Conservation (phyloP, 1,139 yeast species). For the Hyphopichia fennica region DNA sequence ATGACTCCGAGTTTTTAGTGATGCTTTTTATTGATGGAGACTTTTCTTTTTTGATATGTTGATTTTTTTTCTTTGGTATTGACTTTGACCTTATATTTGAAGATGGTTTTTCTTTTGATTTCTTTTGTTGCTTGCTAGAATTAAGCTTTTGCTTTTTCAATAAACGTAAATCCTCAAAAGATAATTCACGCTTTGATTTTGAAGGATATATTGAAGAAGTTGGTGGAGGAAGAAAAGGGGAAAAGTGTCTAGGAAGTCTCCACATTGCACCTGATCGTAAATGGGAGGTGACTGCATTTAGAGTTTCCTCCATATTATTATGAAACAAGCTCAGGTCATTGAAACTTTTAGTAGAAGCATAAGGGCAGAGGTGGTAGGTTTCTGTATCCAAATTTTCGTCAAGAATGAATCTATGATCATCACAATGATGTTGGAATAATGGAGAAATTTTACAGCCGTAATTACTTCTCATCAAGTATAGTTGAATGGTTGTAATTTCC, state of each 20-base stretch:
- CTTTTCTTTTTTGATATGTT: too few relatives aligned
- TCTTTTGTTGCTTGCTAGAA: not conserved
- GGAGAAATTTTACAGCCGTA: slow-evolving; percentile 3
- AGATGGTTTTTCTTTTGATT: not conserved
- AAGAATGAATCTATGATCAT: slow-evolving; percentile 3
- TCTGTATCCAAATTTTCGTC: slow-evolving; percentile 1
- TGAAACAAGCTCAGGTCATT: not conserved
- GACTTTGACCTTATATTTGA: not conserved
- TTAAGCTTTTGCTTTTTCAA: not conserved
- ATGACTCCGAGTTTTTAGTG: too few relatives aligned
- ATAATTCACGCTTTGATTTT: not conserved
- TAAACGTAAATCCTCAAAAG: not conserved
- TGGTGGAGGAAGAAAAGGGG: not conserved
- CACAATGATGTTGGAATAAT: slow-evolving; percentile 7
- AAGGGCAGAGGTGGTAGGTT: not conserved
- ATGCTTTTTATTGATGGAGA: too few relatives aligned
- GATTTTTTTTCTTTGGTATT: not conserved
- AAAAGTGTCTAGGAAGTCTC: not conserved
- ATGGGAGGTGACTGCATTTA: slow-evolving; percentile 18
- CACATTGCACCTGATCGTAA: slow-evolving; percentile 9
- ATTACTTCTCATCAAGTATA: not conserved
- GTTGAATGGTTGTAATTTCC: not conserved
- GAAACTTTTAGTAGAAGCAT: not conserved
- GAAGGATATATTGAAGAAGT: not conserved
- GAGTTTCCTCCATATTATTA: slow-evolving; percentile 3